Evolutionary conservation across 2,329 filamentous ascomycete species (phyloP).

Genomic region (Botrytis pseudocinerea): DNA sequence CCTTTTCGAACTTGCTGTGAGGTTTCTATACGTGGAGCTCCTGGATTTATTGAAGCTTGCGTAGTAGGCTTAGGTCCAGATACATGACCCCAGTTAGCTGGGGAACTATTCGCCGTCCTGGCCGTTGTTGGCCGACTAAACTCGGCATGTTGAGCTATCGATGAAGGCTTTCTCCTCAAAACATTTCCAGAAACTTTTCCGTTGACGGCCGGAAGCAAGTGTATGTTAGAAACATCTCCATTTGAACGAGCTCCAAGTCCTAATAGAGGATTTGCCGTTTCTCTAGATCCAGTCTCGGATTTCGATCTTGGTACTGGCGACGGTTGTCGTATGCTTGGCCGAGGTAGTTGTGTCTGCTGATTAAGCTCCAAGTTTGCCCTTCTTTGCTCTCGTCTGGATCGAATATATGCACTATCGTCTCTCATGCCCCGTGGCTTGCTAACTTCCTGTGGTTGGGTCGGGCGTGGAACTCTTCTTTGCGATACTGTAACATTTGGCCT

Average conservation of each 20-base stretch:
- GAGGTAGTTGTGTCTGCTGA: constrained; percentile 32
- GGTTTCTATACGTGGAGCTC: neutral
- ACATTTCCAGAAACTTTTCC: constrained; percentile 45
- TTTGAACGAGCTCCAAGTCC: constrained; percentile 32
- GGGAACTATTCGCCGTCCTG: constrained; percentile 30
- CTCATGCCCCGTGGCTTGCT: constrained; percentile 39
- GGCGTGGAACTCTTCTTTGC: constrained; percentile 36
- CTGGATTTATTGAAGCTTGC: neutral
- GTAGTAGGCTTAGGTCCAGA: constrained; percentile 26
- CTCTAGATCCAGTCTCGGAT: constrained; percentile 29
- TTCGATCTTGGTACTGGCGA: constrained; percentile 28
- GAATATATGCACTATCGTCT: constrained; percentile 47
- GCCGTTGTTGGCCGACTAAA: constrained; percentile 32
- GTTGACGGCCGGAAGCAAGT: constrained; percentile 30
- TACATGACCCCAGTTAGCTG: constrained; percentile 27
- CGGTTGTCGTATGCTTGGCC: constrained; percentile 31
- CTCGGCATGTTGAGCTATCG: constrained; percentile 45
- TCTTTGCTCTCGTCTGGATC: constrained; percentile 32
- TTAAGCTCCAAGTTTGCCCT: constrained; percentile 25
- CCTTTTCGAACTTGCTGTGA: constrained; percentile 42
- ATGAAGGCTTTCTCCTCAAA: constrained; percentile 53
- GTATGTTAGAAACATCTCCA: constrained; percentile 17
- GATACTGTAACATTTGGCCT: constrained; percentile 45
- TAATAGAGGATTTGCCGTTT: constrained; percentile 31
- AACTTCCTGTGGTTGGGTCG: constrained; percentile 28